Evolutionary conservation across 2,329 filamentous ascomycete species (phyloP).

Genomic region (Trichoderma koningiopsis): DNA sequence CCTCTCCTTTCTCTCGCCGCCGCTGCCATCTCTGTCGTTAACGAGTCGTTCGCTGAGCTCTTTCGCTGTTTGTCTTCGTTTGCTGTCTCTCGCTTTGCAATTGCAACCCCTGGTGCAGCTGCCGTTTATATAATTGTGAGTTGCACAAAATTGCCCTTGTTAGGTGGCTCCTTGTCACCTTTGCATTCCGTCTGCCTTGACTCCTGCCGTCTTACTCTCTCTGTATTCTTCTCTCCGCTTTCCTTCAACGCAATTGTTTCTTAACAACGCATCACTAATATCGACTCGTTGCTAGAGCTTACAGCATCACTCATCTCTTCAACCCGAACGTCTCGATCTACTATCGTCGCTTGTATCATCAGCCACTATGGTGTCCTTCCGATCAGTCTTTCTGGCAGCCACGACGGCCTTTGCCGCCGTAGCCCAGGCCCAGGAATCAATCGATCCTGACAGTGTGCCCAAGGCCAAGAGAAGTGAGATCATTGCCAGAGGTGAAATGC

Average conservation of each 20-base stretch:
- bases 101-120: conserved; percentile 3
- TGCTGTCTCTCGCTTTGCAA: conserved; percentile 19
- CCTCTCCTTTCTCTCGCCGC: conserved; percentile 8
- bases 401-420: conserved; percentile 55
- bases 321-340: neutral
- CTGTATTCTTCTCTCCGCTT: neutral
- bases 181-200: neutral
- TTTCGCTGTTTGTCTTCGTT: conserved; percentile 1
- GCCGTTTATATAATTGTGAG: conserved; percentile 17
- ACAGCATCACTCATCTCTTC: conserved; percentile 1
- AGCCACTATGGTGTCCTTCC: conserved; percentile 57
- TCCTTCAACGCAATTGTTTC: neutral
- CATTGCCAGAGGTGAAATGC: neutral
- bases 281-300: neutral
- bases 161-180: neutral
- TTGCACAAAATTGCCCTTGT: neutral
- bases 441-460: conserved; percentile 64
- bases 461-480: conserved; percentile 54
- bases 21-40: conserved; percentile 23
- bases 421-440: conserved; percentile 59
- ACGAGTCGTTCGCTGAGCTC: conserved; percentile 20
- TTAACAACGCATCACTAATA: conserved; percentile 15
- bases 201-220: neutral
- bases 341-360: neutral
- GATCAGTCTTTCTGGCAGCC: conserved; percentile 55